Base-by-base conservation (phyloP, 306 rosid species). In the Dalbergia cultrata region DNA sequence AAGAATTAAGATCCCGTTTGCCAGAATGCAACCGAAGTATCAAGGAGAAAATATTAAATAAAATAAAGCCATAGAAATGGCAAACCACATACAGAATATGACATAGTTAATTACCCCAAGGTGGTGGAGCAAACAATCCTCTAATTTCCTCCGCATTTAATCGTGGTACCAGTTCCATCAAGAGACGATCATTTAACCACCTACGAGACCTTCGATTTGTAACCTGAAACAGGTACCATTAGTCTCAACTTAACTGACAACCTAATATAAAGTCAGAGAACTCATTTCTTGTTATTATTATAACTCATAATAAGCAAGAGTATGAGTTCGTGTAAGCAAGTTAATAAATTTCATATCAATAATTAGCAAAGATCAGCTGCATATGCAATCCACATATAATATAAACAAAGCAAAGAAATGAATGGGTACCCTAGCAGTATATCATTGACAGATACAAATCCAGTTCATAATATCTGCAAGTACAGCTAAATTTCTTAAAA, bases 81-180 rank as follows among this genome's bases (percentile, higher is more conserved):
- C 43, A 81, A 14, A 57, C 45, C 44, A 44, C 54, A 62, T 62
- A 54, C 70, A 66, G n/a, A 67, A 74, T 43, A 49, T 67, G 72
- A 18, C 53, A 60, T 41, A 72, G 31, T 77, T 82, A 19, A 80
- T 81, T 90, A 90, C 95, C 97, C 82, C 85, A 95, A 62, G 98
- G 99, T 58, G 98, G 99, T 74, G 99, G 98, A 80, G 98, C 95
- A 91, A 93, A 95, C 80, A 95, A 81, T 87, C 98, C 97, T 83
- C 96, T 85, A 72, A 95, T 88, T 87, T 95, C 99, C 73, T 93
- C 97, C 13, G 92, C 98, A 80, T 90, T 91, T 72, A 95, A 86
- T 21, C 89, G 91, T 9, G 98, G 99, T 43, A 95, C 96, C 70
- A 93, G 91, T 80, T 93, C 98, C 96, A 93, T 93, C 78, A 95